Conservation (phyloP, 2,329 filamentous ascomycete genomes). For the Ophiostoma triangulosporum region DNA sequence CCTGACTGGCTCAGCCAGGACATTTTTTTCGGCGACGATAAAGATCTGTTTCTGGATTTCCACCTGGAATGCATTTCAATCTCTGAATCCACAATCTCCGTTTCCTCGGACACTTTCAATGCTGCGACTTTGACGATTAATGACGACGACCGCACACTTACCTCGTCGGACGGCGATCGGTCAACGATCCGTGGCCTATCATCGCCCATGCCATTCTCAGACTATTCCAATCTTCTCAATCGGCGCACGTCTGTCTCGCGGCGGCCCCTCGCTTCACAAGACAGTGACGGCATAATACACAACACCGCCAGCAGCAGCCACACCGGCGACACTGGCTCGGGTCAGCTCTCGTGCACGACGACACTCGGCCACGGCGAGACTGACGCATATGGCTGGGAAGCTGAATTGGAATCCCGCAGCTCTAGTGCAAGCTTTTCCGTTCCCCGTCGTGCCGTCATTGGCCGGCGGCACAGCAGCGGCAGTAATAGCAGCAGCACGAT, state of each 20-base stretch:
- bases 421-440: not conserved
- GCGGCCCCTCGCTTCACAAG: not conserved
- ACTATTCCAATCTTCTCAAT: conserved; percentile 26
- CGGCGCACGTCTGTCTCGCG: not conserved
- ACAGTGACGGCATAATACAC: not conserved
- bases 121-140: not conserved
- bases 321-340: not conserved
- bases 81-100: not conserved
- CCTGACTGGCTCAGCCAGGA: not conserved
- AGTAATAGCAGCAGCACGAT: conserved; percentile 2
- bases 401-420: conserved; percentile 27
- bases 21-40: not conserved
- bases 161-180: conserved; percentile 4
- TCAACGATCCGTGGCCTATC: conserved; percentile 7
- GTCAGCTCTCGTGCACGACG: not conserved
- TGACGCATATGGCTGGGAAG: conserved; percentile 43
- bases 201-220: conserved; percentile 14
- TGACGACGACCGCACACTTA: not conserved
- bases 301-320: not conserved
- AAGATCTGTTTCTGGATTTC: not conserved
- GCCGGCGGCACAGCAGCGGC: conserved; percentile 10
- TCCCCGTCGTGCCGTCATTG: not conserved
- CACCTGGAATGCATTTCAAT: conserved; percentile 8
- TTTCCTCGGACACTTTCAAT: not conserved
- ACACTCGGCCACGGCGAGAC: conserved; percentile 19